Evolutionary conservation across 2,329 filamentous ascomycete species (phyloP).

Genomic region (Biscogniauxia sp.): DNA sequence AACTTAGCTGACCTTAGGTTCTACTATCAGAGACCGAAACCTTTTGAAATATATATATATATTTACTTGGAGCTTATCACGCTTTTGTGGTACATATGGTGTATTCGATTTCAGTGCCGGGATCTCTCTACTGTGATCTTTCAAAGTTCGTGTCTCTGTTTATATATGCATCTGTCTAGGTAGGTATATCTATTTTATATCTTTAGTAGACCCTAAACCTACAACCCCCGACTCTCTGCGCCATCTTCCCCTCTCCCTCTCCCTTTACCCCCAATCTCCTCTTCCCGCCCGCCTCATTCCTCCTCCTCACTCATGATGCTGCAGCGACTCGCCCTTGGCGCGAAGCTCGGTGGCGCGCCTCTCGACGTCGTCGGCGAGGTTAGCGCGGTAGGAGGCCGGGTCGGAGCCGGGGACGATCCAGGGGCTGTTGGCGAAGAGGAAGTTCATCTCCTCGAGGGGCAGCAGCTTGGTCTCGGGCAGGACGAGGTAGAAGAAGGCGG

Average conservation of each 20-base stretch:
- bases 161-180: too few relatives aligned
- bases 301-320: not conserved
- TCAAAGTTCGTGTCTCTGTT: too few relatives aligned
- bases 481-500: slow-evolving; percentile 57
- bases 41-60: too few relatives aligned
- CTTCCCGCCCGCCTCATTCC: not conserved
- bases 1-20: too few relatives aligned
- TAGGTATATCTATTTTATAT: too few relatives aligned
- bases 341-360: slow-evolving; percentile 55
- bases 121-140: too few relatives aligned
- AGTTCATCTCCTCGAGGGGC: slow-evolving; percentile 66
- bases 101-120: too few relatives aligned
- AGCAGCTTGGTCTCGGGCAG: slow-evolving; percentile 63
- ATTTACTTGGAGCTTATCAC: too few relatives aligned
- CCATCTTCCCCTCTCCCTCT: not conserved
- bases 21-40: too few relatives aligned
- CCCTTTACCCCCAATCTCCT: not conserved
- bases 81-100: too few relatives aligned
- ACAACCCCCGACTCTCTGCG: too few relatives aligned
- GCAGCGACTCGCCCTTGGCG: slow-evolving; percentile 41
- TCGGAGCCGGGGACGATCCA: slow-evolving; percentile 59
- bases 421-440: slow-evolving; percentile 60
- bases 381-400: slow-evolving; percentile 47
- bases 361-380: slow-evolving; percentile 52
- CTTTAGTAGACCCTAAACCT: too few relatives aligned